These are phyloP conservation scores for Nothomitra cinnamomea DNA, from an alignment of 2,329 filamentous ascomycete species.

Conservation along the genomic window DNA sequence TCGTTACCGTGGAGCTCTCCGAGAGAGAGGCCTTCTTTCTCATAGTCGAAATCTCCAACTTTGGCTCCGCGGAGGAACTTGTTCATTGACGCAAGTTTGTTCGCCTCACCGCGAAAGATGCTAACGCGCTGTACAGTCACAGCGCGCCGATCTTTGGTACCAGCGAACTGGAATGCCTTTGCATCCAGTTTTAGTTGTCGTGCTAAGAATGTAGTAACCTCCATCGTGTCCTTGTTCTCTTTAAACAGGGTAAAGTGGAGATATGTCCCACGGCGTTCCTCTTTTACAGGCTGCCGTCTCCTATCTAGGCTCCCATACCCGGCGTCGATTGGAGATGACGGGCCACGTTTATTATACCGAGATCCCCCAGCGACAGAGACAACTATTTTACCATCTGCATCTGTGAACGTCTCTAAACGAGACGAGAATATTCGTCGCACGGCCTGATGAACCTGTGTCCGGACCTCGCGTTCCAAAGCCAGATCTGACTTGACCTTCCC, in stretches of 20 bases:
- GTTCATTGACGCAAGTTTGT: slow-evolving; percentile 49
- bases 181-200: slow-evolving; percentile 51
- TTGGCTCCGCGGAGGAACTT: slow-evolving; percentile 40
- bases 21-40: slow-evolving; percentile 53
- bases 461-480: slow-evolving; percentile 42
- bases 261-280: slow-evolving; percentile 58
- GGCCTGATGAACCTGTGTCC: slow-evolving; percentile 44
- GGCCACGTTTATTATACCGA: slow-evolving; percentile 21
- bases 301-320: slow-evolving; percentile 15
- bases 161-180: slow-evolving; percentile 64
- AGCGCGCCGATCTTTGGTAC: slow-evolving; percentile 79
- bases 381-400: slow-evolving; percentile 49
- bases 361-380: slow-evolving; percentile 26
- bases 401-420: slow-evolving; percentile 59
- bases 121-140: slow-evolving; percentile 74
- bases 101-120: slow-evolving; percentile 39
- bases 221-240: slow-evolving; percentile 95
- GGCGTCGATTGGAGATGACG: slow-evolving; percentile 19
- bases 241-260: slow-evolving; percentile 89
- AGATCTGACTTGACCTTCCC: slow-evolving; percentile 34
- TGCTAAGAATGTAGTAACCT: slow-evolving; percentile 61
- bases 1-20: slow-evolving; percentile 81
- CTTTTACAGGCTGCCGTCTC: slow-evolving; percentile 35
- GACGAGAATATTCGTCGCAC: slow-evolving; percentile 68
- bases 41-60: slow-evolving; percentile 69